Percentiles rank a stretch among this genome's conserved stretches.
phyloP scores from a whole-genome alignment of 139 green algal species.

The Nannochloris sp. region DNA sequence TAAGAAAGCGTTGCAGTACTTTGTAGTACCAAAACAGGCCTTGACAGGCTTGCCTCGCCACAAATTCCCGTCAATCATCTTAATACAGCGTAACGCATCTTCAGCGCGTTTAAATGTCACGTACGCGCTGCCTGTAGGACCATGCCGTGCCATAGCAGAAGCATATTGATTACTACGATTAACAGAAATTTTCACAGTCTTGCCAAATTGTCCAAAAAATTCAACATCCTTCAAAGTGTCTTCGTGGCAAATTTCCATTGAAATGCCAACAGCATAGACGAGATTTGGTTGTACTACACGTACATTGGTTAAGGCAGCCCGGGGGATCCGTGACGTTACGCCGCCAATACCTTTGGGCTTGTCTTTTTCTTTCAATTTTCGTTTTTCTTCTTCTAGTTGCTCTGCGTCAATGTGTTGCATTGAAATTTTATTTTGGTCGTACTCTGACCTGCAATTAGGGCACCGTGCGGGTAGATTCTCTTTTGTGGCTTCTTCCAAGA shows the following conservation, averaged over 20 bases:
- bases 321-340: neutral
- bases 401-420: constrained; percentile 37
- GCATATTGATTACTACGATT: constrained; percentile 49
- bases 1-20: constrained; percentile 93
- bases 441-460: constrained; percentile 71
- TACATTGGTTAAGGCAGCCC: constrained; percentile 53
- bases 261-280: constrained; percentile 83
- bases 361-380: constrained; percentile 32
- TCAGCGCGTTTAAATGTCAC: constrained; percentile 67
- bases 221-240: constrained; percentile 49
- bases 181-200: constrained; percentile 56
- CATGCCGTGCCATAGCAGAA: constrained; percentile 28
- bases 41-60: constrained; percentile 64
- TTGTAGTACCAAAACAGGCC: constrained; percentile 93
- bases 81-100: constrained; percentile 80
- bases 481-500: constrained; percentile 74
- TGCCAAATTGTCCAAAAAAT: constrained; percentile 85
- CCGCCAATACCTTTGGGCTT: constrained; percentile 12
- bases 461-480: constrained; percentile 57
- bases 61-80: constrained; percentile 57
- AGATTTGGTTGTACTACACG: constrained; percentile 88
- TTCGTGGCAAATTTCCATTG: constrained; percentile 72
- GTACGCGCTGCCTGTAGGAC: constrained; percentile 71
- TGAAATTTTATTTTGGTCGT: constrained; percentile 71
- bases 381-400: constrained; percentile 39